Conservation (phyloP, 2,329 filamentous ascomycete genomes). For the Cladosporium oxysporum region DNA sequence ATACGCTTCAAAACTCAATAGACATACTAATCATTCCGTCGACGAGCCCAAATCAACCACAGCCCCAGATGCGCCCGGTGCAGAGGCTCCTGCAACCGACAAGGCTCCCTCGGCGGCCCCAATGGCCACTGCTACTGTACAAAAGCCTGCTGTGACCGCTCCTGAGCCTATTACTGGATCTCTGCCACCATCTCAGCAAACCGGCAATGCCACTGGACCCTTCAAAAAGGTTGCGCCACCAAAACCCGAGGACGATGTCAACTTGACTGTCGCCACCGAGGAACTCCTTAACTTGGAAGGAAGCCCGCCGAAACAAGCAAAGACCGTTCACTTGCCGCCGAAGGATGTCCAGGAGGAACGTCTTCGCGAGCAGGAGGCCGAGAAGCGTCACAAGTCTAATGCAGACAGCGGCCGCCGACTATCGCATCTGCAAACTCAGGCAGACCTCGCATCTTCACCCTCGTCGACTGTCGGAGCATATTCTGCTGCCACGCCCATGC, state of each 20-base stretch:
- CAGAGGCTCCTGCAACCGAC: slow-evolving; percentile 24
- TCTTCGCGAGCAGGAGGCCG: slow-evolving; percentile 43
- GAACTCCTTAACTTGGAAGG: slow-evolving; percentile 29
- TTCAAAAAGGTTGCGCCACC: slow-evolving; percentile 28
- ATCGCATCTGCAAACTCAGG: slow-evolving; percentile 31
- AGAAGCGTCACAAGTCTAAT: slow-evolving; percentile 40
- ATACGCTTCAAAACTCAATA: slow-evolving; percentile 32
- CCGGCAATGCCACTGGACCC: background rate
- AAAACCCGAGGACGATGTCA: slow-evolving; percentile 31
- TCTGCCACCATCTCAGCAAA: background rate
- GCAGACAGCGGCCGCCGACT: slow-evolving; percentile 40
- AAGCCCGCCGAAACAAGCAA: slow-evolving; percentile 33
- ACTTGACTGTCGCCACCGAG: slow-evolving; percentile 28
- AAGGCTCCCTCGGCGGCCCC: slow-evolving; percentile 18
- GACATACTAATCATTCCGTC: slow-evolving; percentile 23
- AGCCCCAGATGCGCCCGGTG: slow-evolving; percentile 24
- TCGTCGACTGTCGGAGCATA: slow-evolving; percentile 69
- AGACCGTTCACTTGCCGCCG: slow-evolving; percentile 51
- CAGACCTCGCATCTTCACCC: slow-evolving; percentile 48
- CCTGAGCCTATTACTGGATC: background rate
- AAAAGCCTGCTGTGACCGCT: slow-evolving; percentile 2
- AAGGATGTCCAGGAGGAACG: slow-evolving; percentile 53
- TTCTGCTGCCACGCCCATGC: slow-evolving; percentile 71
- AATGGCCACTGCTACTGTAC: slow-evolving; percentile 18
- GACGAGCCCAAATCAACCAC: slow-evolving; percentile 16